Percentiles rank a stretch among this genome's conserved stretches.
Evolutionary conservation across 495 filamentous ascomycete species (phyloP).

Genomic region (Penicillium cosmopolitanum): DNA sequence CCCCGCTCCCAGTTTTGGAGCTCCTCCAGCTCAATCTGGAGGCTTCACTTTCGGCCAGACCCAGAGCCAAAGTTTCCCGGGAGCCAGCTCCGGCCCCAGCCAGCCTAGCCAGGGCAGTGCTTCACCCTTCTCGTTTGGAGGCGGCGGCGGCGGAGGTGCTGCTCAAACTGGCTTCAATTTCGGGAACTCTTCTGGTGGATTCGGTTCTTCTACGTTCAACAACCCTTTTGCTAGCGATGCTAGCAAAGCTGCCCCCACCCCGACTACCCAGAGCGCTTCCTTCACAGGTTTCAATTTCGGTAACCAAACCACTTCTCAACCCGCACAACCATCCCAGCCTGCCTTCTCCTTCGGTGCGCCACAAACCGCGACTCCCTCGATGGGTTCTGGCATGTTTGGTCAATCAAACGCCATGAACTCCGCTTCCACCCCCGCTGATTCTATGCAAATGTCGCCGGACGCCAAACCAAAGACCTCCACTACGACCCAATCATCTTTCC

Average conservation of each 20-base stretch:
- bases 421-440: constrained; percentile 32
- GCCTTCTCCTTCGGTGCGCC: constrained; percentile 31
- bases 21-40: constrained; percentile 35
- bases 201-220: constrained; percentile 19
- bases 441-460: constrained; percentile 51
- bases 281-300: constrained; percentile 26
- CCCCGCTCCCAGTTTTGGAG: constrained; percentile 33
- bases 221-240: constrained; percentile 48
- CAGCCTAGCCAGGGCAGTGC: constrained; percentile 34
- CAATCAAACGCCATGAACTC: constrained; percentile 24
- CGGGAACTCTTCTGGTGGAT: constrained; percentile 28
- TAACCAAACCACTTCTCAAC: constrained; percentile 21
- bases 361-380: constrained; percentile 17
- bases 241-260: constrained; percentile 21
- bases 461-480: constrained; percentile 33
- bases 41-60: constrained; percentile 52
- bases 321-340: constrained; percentile 13
- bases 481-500: constrained; percentile 15
- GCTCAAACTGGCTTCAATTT: constrained; percentile 42
- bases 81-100: constrained; percentile 31
- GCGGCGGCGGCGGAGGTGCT: constrained; percentile 7
- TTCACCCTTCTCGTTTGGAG: constrained; percentile 46
- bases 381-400: constrained; percentile 25
- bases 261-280: constrained; percentile 20
- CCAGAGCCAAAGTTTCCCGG: constrained; percentile 53